Base-by-base conservation (phyloP, 306 rosid species). In the Dryas octopetala region DNA sequence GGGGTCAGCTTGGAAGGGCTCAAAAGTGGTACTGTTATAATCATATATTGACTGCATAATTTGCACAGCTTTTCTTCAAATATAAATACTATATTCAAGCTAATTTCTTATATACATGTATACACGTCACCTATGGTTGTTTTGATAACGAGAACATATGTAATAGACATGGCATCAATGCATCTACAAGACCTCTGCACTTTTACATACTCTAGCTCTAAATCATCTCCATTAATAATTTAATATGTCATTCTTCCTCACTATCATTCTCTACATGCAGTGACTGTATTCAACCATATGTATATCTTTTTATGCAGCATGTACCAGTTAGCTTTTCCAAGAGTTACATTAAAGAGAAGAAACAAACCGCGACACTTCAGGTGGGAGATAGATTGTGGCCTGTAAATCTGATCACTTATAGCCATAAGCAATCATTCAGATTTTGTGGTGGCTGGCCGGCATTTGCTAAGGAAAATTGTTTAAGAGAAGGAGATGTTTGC, bases 301-400 rank as follows among this genome's bases (percentile, higher is more conserved):
- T 23, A 23, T 23, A 23, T 23, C 23, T 23, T 66, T 6, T 44
- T 28, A 9, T 76, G 48, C 58, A 75, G 78, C n/a, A 1, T 64
- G 26, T 52, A 1, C 67, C 60, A 11, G 9, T 12, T 67, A 2
- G 3, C 5, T 76, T 67, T n/a, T 23, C n/a, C 44, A 32, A 2
- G 48, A 54, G 7, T 55, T 68, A 9, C 53, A 3, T 76, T 5
- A 32, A 55, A 3, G 16, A 17, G 26, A 67, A 58, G 60, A 19
- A 23, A 6, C 80, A 76, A 28, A 66, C 41, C 14, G 58, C 55
- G 68, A 55, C 65, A 1, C 74, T 76, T 76, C 57, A 44, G 41
- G 49, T 57, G 16, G 46, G 73, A 26, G 80, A 67, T 5, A 67
- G 50, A 14, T 45, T 60, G 0, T 76, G 80, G 80, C 41, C 48